Conservation (phyloP, 2,329 filamentous ascomycete species). For the Chaetomium strumarium region DNA sequence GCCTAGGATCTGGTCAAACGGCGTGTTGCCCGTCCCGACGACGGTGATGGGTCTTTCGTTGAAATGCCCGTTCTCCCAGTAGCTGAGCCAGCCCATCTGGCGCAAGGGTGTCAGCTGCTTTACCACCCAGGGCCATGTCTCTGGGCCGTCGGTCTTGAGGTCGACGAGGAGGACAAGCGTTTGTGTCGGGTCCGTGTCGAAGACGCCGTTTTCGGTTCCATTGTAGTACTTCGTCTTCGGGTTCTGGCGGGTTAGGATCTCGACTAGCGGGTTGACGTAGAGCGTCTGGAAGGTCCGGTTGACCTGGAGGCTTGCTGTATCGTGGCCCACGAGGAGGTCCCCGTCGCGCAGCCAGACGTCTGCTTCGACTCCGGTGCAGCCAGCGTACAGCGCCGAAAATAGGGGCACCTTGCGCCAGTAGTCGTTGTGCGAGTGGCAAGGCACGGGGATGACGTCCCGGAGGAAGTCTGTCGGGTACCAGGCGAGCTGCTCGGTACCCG, state of each 20-base stretch:
- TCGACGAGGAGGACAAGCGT: constrained; percentile 61
- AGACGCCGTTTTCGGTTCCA: constrained; percentile 48
- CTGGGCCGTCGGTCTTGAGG: constrained; percentile 53
- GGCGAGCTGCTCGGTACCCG: constrained; percentile 34
- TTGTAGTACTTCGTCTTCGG: constrained; percentile 41
- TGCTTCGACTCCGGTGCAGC: constrained; percentile 60
- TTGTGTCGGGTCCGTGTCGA: constrained; percentile 45
- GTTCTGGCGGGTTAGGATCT: constrained; percentile 51
- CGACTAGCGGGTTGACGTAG: constrained; percentile 59
- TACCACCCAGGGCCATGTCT: constrained; percentile 48
- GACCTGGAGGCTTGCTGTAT: constrained; percentile 44
- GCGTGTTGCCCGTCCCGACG: constrained; percentile 61
- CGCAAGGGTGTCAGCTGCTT: constrained; percentile 54
- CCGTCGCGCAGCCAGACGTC: constrained; percentile 59
- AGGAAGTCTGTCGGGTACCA: constrained; percentile 49
- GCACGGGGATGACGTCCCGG: constrained; percentile 32
- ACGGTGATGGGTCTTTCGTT: constrained; percentile 57
- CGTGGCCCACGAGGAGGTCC: constrained; percentile 60
- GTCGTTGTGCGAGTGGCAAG: constrained; percentile 52
- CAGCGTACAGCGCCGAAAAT: constrained; percentile 53
- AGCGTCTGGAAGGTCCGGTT: constrained; percentile 55
- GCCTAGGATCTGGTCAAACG: constrained; percentile 49
- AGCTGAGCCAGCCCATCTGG: constrained; percentile 50
- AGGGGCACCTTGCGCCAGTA: constrained; percentile 61
- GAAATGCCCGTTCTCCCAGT: constrained; percentile 45